phyloP scores from a whole-genome alignment of 83 land plant species.

The Picea abies region DNA sequence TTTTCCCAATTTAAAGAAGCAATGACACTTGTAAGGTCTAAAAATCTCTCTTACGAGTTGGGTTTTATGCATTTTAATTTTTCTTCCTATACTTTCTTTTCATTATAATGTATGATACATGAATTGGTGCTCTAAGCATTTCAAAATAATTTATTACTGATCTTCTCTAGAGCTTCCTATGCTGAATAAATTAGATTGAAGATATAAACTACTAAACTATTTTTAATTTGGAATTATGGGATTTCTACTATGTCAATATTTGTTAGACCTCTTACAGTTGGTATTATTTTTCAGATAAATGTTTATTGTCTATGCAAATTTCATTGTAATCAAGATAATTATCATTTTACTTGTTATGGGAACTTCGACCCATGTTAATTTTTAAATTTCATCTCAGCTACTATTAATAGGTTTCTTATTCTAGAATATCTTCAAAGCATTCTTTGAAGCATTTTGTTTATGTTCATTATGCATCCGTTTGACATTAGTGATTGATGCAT shows the following conservation, averaged over 20 bases:
- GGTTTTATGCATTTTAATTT: conserved; percentile 55
- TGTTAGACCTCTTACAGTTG: background rate
- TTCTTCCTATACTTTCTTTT: too few species aligned
- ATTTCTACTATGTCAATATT: background rate
- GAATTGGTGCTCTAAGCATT: too few species aligned
- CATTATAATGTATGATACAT: too few species aligned
- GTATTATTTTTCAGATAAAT: conserved; percentile 43
- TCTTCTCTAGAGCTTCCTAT: too few species aligned
- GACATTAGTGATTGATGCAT: too few species aligned
- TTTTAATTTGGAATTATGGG: background rate
- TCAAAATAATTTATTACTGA: too few species aligned
- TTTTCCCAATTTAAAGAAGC: conserved; percentile 41
- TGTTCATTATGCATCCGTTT: conserved; percentile 28
- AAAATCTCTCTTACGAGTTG: conserved; percentile 50
- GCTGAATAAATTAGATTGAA: too few species aligned
- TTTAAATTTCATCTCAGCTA: conserved; percentile 54
- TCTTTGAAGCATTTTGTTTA: conserved; percentile 74
- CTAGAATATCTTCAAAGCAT: conserved; percentile 65
- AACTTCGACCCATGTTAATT: conserved; percentile 53
- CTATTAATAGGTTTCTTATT: conserved; percentile 60
- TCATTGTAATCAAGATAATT: conserved; percentile 28
- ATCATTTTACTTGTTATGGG: conserved; percentile 55
- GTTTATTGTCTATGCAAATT: conserved; percentile 43
- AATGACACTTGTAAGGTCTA: conserved; percentile 43
- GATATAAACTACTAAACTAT: too few species aligned